Base-by-base conservation (phyloP, 352 stramenopile genomes). In the Globisporangium viniferum region DNA sequence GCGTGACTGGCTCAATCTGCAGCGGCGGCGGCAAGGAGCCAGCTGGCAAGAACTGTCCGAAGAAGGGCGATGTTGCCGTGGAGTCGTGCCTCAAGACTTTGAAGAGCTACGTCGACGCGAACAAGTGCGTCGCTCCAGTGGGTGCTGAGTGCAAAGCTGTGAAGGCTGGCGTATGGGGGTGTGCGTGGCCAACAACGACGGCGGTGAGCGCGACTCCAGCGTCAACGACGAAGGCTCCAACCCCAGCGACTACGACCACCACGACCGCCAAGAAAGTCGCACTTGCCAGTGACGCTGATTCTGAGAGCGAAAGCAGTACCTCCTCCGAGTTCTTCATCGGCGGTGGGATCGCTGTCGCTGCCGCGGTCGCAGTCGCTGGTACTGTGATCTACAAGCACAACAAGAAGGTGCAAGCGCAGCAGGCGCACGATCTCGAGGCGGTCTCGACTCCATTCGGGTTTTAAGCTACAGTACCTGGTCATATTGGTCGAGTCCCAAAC, bases 41-140 rank as follows among this genome's bases (percentile, higher is more conserved):
- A 1, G 35, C 35, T 3, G 35, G 35, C 2, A 41, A 41, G 39
- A 46, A 46, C 39, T 46, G 39, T 2, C 39, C 54, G 29, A 59
- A 59, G 54, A 59, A 59, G 54, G 27, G 54, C 14, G 54, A 59
- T 18, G 54, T 41, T 29, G 54, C 54, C 2, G 27, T 46, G 1
- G 54, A 59, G 54, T 59, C 54, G 54, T 41, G 54, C 14, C 15
- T 55, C 71, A 91, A 89, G 73, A 77, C 75, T 51, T 89, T 90
- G 54, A 91, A 90, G 81, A 77, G 79, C 58, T 90, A 80, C 79
- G 78, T 89, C n/a, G 82, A 59, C 5, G 54, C 3, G 2, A 24
- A 5, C 29, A 60, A 44, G 55, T 60, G 55, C 14, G 55, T 60
- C 0, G 55, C 55, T 5, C 55, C 29, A 24, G 18, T 44, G 0